A percentile compares a stretch with the other conserved stretches of the same genome.
These are phyloP conservation scores for Juglanconis sp. DNA, from an alignment of 2,329 filamentous ascomycete genomes.

Conservation along the genomic window DNA sequence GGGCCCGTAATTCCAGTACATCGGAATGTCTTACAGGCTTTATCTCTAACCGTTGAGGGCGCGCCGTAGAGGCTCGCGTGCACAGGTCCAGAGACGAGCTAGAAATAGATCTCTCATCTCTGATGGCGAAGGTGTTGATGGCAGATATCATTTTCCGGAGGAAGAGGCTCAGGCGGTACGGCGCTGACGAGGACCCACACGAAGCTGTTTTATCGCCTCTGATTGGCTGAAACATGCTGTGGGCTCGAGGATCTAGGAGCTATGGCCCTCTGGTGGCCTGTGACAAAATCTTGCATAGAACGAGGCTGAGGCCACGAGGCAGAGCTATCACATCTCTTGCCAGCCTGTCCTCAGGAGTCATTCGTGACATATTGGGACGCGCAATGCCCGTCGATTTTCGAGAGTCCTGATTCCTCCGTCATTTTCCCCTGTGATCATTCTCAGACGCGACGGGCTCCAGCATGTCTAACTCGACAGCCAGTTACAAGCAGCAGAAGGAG, in stretches of 20 bases:
- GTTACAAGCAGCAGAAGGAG: constrained; percentile 90
- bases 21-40: background rate
- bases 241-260: background rate
- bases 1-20: background rate
- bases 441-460: constrained; percentile 8
- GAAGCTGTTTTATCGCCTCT: background rate
- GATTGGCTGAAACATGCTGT: background rate
- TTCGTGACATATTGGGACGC: constrained; percentile 17
- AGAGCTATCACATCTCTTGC: constrained; percentile 16
- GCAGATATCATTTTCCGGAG: too few relatives aligned
- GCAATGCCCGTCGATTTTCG: constrained; percentile 6
- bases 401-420: background rate
- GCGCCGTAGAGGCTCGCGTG: background rate
- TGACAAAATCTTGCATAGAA: background rate
- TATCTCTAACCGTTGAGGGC: background rate
- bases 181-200: background rate
- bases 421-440: constrained; percentile 2
- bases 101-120: background rate
- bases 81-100: too few relatives aligned
- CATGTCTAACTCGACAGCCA: constrained; percentile 40
- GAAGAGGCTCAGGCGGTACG: too few relatives aligned
- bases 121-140: background rate
- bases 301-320: constrained; percentile 17
- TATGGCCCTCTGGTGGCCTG: background rate
- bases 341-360: constrained; percentile 13